Base-by-base conservation (phyloP, 139 green algal genomes). In the Limnomonas spitsbergensis region DNA sequence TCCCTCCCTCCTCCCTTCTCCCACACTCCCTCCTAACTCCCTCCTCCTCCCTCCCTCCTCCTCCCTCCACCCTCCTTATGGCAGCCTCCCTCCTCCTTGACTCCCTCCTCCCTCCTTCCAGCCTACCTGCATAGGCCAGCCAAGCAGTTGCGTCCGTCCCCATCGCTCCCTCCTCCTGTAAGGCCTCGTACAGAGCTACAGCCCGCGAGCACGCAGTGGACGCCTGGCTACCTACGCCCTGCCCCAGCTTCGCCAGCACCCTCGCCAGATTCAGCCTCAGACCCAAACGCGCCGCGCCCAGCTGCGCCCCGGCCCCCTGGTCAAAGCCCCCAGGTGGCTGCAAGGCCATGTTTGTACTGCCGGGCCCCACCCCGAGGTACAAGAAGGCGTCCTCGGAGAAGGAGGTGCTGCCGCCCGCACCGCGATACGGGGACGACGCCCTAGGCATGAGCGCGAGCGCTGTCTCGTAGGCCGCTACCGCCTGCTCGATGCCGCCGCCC, bases 231-330 rank as follows among this genome's bases (percentile, higher is more conserved):
- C 69, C 77, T 6, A 76, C 81, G 52, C 70, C 47, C 38, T 75
- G 34, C 3, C 56, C 32, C 38, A 81, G 80, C 35, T 81, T 61
- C 0, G 66, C 69, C 40, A 88, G 77, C 34, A 69, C 85, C 0
- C 85, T 75, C 4, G 83, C 83, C 67, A 88, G 70, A 73, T 87
- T 83, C 26, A 83, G 76, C 39, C 38, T 38, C 67, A 88, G 70
- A 73, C 85, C 81, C 26, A 83, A 73, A 35, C 38, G 39, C 42
- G 83, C 27, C 34, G 70, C 69, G 3, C 32, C 39, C 31, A 3
- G 20, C 29, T 47, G 53, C 1, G 24, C 56, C 27, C 4, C 9
- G 6, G 56, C 7, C 4, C 7, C 56, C 14, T 31, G 35, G 4
- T 3, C 7, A 6, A 14, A 4, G 34, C n/a, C 34, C 35, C 35